Evolutionary conservation across 2,329 filamentous ascomycete species (phyloP).

Genomic region (Hirsutella minnesotensis): DNA sequence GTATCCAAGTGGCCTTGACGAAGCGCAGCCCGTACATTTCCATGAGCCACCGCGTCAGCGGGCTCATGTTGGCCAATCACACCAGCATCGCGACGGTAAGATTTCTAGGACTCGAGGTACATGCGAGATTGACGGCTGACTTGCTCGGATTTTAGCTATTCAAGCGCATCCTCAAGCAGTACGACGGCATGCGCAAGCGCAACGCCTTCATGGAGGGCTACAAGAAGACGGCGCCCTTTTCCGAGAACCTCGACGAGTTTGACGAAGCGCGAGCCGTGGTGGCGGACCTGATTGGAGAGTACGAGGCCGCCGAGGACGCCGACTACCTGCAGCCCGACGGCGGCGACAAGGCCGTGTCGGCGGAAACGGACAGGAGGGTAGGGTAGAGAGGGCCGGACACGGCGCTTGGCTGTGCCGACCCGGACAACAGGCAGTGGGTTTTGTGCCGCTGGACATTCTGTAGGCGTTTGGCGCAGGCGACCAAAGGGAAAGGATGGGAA

Average conservation of each 20-base stretch:
- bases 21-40: slow-evolving; percentile 94
- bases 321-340: slow-evolving; percentile 75
- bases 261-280: slow-evolving; percentile 91
- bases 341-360: slow-evolving; percentile 37
- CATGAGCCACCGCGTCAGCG: slow-evolving; percentile 87
- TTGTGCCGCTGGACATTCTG: no score
- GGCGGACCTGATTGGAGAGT: slow-evolving; percentile 81
- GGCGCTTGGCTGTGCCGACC: neutral
- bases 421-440: no score
- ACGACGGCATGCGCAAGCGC: slow-evolving; percentile 87
- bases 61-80: slow-evolving; percentile 95
- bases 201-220: slow-evolving; percentile 96
- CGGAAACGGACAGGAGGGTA: slow-evolving; percentile 40
- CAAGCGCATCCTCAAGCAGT: slow-evolving; percentile 84
- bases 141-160: slow-evolving; percentile 72
- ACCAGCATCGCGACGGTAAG: slow-evolving; percentile 81
- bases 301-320: slow-evolving; percentile 85
- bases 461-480: neutral
- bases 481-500: neutral
- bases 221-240: slow-evolving; percentile 89
- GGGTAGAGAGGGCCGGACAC: slow-evolving; percentile 14
- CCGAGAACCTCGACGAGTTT: slow-evolving; percentile 85
- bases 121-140: no score
- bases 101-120: no score
- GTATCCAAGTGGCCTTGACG: slow-evolving; percentile 92